A percentile compares a stretch with the other conserved stretches of the same genome.
Evolutionary conservation across 2,329 filamentous ascomycete species (phyloP).

Genomic region (Botrytis cinerea): DNA sequence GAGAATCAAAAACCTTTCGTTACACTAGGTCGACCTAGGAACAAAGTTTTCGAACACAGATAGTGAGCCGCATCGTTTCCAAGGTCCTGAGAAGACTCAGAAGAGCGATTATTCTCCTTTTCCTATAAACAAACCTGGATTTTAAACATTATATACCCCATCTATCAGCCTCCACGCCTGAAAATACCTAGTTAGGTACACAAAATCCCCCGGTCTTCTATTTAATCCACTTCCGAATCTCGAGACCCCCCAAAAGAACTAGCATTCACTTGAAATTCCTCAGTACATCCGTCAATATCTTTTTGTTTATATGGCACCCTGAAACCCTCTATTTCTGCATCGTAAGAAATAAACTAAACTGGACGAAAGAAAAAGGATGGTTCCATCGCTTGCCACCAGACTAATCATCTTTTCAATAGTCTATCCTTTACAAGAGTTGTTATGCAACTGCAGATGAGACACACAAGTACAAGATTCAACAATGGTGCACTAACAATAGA

Average conservation of each 20-base stretch:
- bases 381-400: neutral
- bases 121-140: neutral
- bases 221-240: no score
- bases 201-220: neutral
- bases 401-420: neutral
- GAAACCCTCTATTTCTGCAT: no score
- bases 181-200: neutral
- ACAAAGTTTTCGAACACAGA: neutral
- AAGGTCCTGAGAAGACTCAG: neutral
- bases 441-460: neutral
- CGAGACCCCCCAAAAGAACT: no score
- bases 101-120: neutral
- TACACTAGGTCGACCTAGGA: neutral
- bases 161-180: neutral
- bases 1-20: neutral
- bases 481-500: no score
- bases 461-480: neutral
- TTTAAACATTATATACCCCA: neutral
- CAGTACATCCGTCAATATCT: no score
- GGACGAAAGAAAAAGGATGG: no score
- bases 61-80: accelerated
- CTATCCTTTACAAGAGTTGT: neutral
- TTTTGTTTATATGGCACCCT: no score
- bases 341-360: no score
- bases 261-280: no score